phyloP scores from a whole-genome alignment of 257 asterid genomes.

The Penstemon eatonii region DNA sequence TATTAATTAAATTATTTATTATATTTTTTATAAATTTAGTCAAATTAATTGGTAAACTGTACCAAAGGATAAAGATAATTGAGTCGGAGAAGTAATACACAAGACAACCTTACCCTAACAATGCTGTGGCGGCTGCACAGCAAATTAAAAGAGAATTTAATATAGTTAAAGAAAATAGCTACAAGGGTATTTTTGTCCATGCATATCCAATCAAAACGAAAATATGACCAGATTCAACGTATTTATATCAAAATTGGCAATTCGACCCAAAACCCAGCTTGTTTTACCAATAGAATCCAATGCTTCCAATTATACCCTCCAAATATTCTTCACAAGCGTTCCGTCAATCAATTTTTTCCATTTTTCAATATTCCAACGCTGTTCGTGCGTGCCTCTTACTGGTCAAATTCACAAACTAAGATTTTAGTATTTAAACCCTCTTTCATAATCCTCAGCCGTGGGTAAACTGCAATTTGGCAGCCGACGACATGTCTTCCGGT shows the following conservation, averaged over 20 bases:
- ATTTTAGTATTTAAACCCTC: conserved; percentile 9
- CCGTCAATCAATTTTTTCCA: background rate
- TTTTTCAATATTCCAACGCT: background rate
- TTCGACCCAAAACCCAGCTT: background rate
- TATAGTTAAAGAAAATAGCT: too few relatives aligned
- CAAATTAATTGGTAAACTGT: too few relatives aligned
- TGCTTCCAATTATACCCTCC: conserved; percentile 20
- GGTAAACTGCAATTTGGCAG: background rate
- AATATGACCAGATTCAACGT: conserved; percentile 30
- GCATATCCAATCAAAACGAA: background rate
- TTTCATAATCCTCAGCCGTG: conserved; percentile 10
- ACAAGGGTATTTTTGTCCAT: background rate
- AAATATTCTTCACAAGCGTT: background rate
- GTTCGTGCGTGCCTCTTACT: conserved; percentile 13
- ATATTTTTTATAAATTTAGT: too few relatives aligned
- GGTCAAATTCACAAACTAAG: background rate
- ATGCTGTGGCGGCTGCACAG: too few relatives aligned
- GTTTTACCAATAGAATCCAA: background rate
- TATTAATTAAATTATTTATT: too few relatives aligned
- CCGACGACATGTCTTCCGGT: conserved; percentile 41
- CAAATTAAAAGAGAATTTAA: too few relatives aligned
- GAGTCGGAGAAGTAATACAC: too few relatives aligned
- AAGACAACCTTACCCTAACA: too few relatives aligned
- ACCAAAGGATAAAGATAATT: too few relatives aligned
- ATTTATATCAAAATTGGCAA: background rate